Evolutionary conservation across 768 basidiomycete species (phyloP).

Genomic region (Macrolepiota dolichaula): DNA sequence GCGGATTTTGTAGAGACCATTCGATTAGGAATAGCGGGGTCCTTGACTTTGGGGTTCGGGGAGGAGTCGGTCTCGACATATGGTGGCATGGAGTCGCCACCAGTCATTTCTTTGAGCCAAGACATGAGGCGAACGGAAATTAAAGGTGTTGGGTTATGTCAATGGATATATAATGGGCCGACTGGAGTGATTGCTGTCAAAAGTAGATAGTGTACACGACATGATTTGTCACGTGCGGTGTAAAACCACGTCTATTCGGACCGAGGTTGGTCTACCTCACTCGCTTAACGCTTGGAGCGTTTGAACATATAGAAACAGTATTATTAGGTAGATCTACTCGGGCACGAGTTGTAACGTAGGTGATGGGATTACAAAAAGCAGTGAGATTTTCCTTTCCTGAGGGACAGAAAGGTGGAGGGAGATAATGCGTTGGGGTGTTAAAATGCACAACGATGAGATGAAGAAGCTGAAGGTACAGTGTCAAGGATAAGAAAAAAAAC

Average conservation of each 20-base stretch:
- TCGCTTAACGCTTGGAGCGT: background rate
- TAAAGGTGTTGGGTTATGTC: constrained; percentile 4
- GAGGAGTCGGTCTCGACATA: constrained; percentile 37
- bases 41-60: constrained; percentile 50
- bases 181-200: no score
- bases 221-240: constrained; percentile 3
- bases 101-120: constrained; percentile 53
- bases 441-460: constrained; percentile 7
- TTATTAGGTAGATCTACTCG: constrained; percentile 8
- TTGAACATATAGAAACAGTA: background rate
- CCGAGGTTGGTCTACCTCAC: background rate
- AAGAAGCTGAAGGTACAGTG: background rate
- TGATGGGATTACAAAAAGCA: constrained; percentile 7
- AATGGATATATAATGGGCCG: background rate
- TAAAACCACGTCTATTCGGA: background rate
- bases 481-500: constrained; percentile 5
- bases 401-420: background rate
- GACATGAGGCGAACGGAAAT: constrained; percentile 43
- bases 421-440: constrained; percentile 5
- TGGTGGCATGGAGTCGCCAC: constrained; percentile 32
- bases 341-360: constrained; percentile 6
- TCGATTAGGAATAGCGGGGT: constrained; percentile 62
- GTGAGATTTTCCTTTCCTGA: background rate
- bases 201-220: background rate
- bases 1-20: constrained; percentile 80